phyloP scores from a whole-genome alignment of 306 rosid genomes.

The Dicorynia guianensis region DNA sequence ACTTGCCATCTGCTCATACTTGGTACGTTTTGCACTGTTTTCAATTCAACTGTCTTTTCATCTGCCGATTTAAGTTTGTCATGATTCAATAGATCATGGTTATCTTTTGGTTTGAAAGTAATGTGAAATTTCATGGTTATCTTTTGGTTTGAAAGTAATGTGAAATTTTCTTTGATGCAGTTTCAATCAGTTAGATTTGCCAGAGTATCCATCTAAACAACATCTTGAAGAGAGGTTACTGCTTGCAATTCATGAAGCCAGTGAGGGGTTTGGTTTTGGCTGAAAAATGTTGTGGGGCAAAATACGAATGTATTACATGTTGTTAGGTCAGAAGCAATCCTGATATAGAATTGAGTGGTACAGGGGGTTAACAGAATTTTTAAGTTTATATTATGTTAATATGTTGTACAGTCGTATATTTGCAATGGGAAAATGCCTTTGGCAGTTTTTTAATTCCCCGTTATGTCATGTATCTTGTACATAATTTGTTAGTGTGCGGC shows the following conservation, averaged over 20 bases:
- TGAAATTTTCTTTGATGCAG: constrained; percentile 44
- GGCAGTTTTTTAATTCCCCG: constrained; percentile 68
- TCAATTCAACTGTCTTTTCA: neutral
- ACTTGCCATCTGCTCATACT: constrained; percentile 83
- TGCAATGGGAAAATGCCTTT: constrained; percentile 70
- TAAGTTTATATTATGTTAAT: constrained; percentile 63
- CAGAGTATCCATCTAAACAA: constrained; percentile 76
- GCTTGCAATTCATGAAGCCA: constrained; percentile 77
- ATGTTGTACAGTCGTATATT: constrained; percentile 83
- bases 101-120: neutral
- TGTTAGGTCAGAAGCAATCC: constrained; percentile 50
- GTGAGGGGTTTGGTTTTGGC: constrained; percentile 80
- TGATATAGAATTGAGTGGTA: constrained; percentile 50
- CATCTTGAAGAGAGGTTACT: constrained; percentile 75
- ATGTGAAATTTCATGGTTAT: no score
- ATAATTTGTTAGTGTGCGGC: neutral
- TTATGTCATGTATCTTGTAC: neutral
- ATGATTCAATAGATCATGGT: neutral
- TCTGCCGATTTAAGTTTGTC: neutral
- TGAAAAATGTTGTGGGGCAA: constrained; percentile 20
- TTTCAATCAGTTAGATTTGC: constrained; percentile 80
- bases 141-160: no score
- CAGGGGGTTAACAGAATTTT: constrained; percentile 54
- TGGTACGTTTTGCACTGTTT: constrained; percentile 47
- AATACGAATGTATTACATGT: constrained; percentile 53